Conservation (phyloP, 139 green algal species). For the Pycnococcus provasolii region DNA sequence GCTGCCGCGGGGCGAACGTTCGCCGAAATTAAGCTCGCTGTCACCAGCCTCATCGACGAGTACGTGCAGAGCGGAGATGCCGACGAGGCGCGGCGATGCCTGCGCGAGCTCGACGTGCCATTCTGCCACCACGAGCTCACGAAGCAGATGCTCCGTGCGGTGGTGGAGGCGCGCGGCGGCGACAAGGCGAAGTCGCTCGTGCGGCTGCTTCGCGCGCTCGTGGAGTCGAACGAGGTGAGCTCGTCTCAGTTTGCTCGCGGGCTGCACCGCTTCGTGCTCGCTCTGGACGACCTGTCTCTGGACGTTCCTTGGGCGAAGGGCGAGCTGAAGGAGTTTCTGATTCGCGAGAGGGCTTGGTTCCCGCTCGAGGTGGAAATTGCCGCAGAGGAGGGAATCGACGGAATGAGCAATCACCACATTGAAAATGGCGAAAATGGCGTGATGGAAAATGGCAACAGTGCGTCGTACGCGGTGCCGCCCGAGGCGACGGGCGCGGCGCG, state of each 20-base stretch:
- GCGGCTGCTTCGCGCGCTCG: constrained; percentile 47
- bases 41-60: constrained; percentile 37
- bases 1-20: constrained; percentile 24
- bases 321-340: constrained; percentile 51
- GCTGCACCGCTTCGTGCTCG: constrained; percentile 5
- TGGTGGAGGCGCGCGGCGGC: background rate
- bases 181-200: constrained; percentile 30
- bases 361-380: constrained; percentile 49
- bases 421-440: too few relatives aligned
- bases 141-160: constrained; percentile 18
- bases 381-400: constrained; percentile 3
- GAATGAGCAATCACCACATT: background rate
- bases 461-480: constrained; percentile 26
- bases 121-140: constrained; percentile 74
- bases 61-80: constrained; percentile 43
- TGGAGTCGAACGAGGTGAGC: constrained; percentile 45
- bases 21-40: constrained; percentile 22
- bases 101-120: constrained; percentile 52
- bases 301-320: constrained; percentile 57
- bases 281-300: constrained; percentile 54
- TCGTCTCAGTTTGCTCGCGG: constrained; percentile 41
- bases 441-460: background rate
- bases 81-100: constrained; percentile 42
- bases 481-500: constrained; percentile 47
- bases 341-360: constrained; percentile 51